Conservation (phyloP, 805 yeast species). For the Starmera quercuum region DNA sequence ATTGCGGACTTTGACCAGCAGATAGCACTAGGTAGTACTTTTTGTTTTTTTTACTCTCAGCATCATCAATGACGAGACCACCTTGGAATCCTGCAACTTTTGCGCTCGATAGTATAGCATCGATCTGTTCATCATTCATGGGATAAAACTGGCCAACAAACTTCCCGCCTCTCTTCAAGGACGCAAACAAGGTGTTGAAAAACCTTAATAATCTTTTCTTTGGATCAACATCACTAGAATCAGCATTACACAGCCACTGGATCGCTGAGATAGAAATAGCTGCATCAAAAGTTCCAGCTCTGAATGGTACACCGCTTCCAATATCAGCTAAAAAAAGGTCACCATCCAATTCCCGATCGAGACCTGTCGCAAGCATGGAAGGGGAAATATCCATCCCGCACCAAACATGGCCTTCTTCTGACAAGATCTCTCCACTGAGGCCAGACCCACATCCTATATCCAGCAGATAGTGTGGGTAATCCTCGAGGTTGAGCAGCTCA, state of each 20-base stretch:
- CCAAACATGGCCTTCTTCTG: constrained; percentile 94
- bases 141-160: constrained; percentile 98
- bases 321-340: constrained; percentile 88
- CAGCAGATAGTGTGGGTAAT: constrained; percentile 55
- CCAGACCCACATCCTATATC: constrained; percentile 99
- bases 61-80: constrained; percentile 89
- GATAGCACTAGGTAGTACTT: constrained; percentile 86
- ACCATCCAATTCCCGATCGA: constrained; percentile 90
- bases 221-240: constrained; percentile 75
- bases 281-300: constrained; percentile 96
- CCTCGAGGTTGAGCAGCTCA: constrained; percentile 73
- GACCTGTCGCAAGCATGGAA: constrained; percentile 89
- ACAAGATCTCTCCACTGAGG: constrained; percentile 84
- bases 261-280: constrained; percentile 92
- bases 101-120: constrained; percentile 73
- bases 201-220: constrained; percentile 71
- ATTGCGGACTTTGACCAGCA: constrained; percentile 74
- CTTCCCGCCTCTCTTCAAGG: constrained; percentile 89
- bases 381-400: constrained; percentile 95
- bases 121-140: constrained; percentile 76
- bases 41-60: constrained; percentile 85
- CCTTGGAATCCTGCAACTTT: constrained; percentile 95
- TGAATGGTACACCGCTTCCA: constrained; percentile 89
- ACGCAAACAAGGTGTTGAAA: constrained; percentile 81
- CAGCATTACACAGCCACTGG: constrained; percentile 98